Base-by-base conservation (phyloP, 148 eudicot species). In the Dianthus caryophyllus region DNA sequence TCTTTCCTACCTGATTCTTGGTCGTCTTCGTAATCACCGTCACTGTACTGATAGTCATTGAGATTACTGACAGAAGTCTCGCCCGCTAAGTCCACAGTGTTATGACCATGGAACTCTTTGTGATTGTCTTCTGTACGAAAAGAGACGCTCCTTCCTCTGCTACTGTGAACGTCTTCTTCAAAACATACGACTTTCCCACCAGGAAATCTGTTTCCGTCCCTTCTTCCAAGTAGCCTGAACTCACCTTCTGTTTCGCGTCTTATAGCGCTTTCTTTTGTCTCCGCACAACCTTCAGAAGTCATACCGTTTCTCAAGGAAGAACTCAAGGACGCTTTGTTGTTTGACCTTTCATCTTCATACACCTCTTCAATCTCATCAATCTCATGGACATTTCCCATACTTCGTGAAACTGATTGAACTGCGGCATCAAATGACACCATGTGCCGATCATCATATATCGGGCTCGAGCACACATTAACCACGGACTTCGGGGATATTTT, bases 211-310 rank as follows among this genome's bases (percentile, higher is more conserved):
- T 83, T 78, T 17, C 87, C 85, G 73, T 87, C 98, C 72, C 98
- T 83, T 71, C 98, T 84, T 62, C 88, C 97, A 50, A 90, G 76
- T 44, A 94, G 75, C 72, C 98, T 83, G 68, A 90, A 94, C 77
- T 88, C 99, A 21, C 96, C 97, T 77, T 94, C 98, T 46, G 97
- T 94, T 66, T 94, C 97, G 75, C 97, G 82, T 71, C 89, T 87
- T 46, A 94, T 86, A 14, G 90, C 92, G 78, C 89, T 89, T 64
- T 84, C 96, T 70, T 89, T 93, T 0, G 82, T 39, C 68, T 87
- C 93, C 9, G 56, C 50, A 64, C 74, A 74, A 21, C 82, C 75
- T 39, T 75, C 87, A 58, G 85, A 84, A n/a, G 73, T 58, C 18
- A 69, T 58, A 20, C 82, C 82, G 47, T 70, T 33, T 33, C 38